Conservation (phyloP, 176 grass and related monocot genomes). For the Oryza officinalis region DNA sequence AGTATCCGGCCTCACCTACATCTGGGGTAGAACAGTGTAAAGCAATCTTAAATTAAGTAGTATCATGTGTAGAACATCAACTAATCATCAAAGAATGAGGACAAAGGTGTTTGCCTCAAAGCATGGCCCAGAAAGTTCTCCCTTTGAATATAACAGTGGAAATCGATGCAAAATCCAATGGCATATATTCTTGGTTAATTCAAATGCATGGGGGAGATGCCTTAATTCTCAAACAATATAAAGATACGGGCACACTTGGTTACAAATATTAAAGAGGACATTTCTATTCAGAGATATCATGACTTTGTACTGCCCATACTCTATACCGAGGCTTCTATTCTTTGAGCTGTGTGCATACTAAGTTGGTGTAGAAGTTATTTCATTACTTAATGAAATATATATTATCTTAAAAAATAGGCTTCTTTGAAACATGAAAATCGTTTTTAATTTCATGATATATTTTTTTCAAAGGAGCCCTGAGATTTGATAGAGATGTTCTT, state of each 20-base stretch:
- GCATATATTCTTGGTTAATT: background rate
- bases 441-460: background rate
- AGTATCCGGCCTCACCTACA: slow-evolving; percentile 12
- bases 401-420: background rate
- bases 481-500: background rate
- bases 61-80: background rate
- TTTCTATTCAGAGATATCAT: background rate
- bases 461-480: background rate
- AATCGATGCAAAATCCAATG: background rate
- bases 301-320: background rate
- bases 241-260: background rate
- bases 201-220: background rate
- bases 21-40: background rate
- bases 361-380: no score
- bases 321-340: background rate
- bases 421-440: background rate
- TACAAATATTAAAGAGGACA: background rate
- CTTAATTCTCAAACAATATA: background rate
- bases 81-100: background rate
- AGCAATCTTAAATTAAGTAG: background rate
- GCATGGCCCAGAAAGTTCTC: background rate
- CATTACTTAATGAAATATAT: no score
- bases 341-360: no score
- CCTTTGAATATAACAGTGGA: background rate
- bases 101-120: background rate